Evolutionary conservation across 129 eudicot species (phyloP).

Genomic region (Tagetes erecta): DNA sequence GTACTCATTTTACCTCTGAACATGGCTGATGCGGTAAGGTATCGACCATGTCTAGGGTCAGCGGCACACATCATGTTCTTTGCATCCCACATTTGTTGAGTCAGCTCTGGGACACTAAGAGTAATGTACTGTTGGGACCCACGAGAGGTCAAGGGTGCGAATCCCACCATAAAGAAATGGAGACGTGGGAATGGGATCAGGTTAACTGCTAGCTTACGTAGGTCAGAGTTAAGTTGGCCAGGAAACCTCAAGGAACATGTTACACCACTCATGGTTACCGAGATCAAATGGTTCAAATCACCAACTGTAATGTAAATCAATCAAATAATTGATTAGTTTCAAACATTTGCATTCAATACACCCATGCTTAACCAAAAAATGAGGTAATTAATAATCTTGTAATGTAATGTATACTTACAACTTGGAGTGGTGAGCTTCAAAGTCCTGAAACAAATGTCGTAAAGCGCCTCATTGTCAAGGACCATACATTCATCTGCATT

Average conservation of each 20-base stretch:
- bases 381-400: too few relatives aligned
- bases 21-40: slow-evolving; percentile 86
- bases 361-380: not conserved
- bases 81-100: slow-evolving; percentile 98
- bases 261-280: slow-evolving; percentile 93
- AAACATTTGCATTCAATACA: not conserved
- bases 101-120: slow-evolving; percentile 86
- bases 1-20: slow-evolving; percentile 94
- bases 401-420: slow-evolving; percentile 31
- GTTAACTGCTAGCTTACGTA: slow-evolving; percentile 41
- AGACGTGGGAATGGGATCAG: slow-evolving; percentile 88
- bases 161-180: slow-evolving; percentile 86
- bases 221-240: slow-evolving; percentile 82
- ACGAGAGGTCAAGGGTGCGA: slow-evolving; percentile 82
- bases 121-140: slow-evolving; percentile 87
- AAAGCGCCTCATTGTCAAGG: not conserved
- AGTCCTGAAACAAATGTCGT: too few relatives aligned
- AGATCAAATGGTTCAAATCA: slow-evolving; percentile 84
- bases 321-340: not conserved
- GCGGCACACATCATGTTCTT: slow-evolving; percentile 86
- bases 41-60: slow-evolving; percentile 83
- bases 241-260: slow-evolving; percentile 87
- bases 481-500: slow-evolving; percentile 96
- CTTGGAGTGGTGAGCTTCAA: too few relatives aligned
- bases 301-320: slow-evolving; percentile 53